Percentiles rank a stretch among this genome's conserved stretches.
Evolutionary conservation across 2,329 filamentous ascomycete genomes (phyloP).

Genomic region (Claviceps monticola): DNA sequence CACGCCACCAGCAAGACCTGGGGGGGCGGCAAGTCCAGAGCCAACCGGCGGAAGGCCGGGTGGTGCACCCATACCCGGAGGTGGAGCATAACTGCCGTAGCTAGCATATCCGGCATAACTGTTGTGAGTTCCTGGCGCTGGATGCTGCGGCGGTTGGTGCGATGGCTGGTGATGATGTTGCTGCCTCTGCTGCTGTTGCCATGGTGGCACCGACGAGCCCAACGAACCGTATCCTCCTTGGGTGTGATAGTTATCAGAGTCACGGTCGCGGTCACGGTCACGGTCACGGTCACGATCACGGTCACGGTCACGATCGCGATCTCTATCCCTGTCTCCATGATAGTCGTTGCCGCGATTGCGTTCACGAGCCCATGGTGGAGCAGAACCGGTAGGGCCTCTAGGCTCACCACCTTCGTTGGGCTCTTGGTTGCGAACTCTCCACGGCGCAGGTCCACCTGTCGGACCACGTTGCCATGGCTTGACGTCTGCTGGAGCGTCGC

Average conservation of each 20-base stretch:
- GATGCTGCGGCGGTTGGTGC: slow-evolving; percentile 25
- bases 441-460: slow-evolving; percentile 72
- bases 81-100: slow-evolving; percentile 33
- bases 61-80: slow-evolving; percentile 26
- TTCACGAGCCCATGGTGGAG: slow-evolving; percentile 50
- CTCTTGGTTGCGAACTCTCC: slow-evolving; percentile 46
- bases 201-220: slow-evolving; percentile 13
- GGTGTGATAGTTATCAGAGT: slow-evolving; percentile 16
- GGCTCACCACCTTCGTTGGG: slow-evolving; percentile 32
- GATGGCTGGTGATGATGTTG: slow-evolving; percentile 1
- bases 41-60: slow-evolving; percentile 28
- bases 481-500: slow-evolving; percentile 43
- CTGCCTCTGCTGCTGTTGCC: slow-evolving; percentile 29
- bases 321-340: slow-evolving; percentile 16
- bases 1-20: slow-evolving; percentile 44
- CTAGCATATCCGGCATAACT: slow-evolving; percentile 41
- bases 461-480: slow-evolving; percentile 86
- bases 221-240: slow-evolving; percentile 11
- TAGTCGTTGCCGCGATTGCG: slow-evolving; percentile 34
- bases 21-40: slow-evolving; percentile 37
- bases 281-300: slow-evolving; percentile 3
- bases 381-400: slow-evolving; percentile 30
- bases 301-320: background rate
- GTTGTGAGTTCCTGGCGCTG: slow-evolving; percentile 36
- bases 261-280: slow-evolving; percentile 8